Evolutionary conservation across 176 grass and related monocot species (phyloP), one percentile per base, ranked within the genome.

Genomic region (Puya raimondii): DNA sequence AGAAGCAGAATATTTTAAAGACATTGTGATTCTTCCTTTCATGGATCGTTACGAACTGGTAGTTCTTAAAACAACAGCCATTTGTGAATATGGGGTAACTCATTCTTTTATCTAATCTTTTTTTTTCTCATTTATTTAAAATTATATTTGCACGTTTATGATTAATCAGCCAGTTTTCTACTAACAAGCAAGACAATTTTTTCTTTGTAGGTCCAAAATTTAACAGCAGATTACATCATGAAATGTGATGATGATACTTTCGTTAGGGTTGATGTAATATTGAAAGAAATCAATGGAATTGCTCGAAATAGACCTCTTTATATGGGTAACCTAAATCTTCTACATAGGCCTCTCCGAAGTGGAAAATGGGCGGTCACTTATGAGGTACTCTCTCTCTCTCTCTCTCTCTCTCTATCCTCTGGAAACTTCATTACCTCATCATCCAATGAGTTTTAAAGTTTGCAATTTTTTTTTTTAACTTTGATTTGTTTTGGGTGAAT

Each of bases 31-130:
- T 68, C 61, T 99, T 71, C 94, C 94, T 48, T 99, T 93, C 47
- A 79, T 99, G 12, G 89, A 93, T 66, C 89, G 78, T 48, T 99
- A 99, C 69, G 94, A 99, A 48, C 71, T 99, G 48, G 94, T 93
- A 63, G 94, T 99, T 77, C 94, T 99, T 53, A 99, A 99, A 88
- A 92, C 94, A 65, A 84, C 90, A 47, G 89, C 94, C 5, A 93
- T 99, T 81, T 88, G 89, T 84, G 77, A 99, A 75, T 93, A 79
- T 48, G 89, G 93, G 77, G 94, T 90, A 71, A 84, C 80, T 77
- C 65, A 53, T 68, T 13, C 26, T 50, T 42, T 51, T 53, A 33
- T 33, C 29, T 33, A 33, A 33, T 33, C 5, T 53, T 70, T 52
- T 20, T 13, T 70, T 53, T 25, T n/a, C 26, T 47, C 3, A 67